These are phyloP conservation scores for Lactarius akahatsu DNA, from an alignment of 768 basidiomycete genomes.

Conservation along the genomic window DNA sequence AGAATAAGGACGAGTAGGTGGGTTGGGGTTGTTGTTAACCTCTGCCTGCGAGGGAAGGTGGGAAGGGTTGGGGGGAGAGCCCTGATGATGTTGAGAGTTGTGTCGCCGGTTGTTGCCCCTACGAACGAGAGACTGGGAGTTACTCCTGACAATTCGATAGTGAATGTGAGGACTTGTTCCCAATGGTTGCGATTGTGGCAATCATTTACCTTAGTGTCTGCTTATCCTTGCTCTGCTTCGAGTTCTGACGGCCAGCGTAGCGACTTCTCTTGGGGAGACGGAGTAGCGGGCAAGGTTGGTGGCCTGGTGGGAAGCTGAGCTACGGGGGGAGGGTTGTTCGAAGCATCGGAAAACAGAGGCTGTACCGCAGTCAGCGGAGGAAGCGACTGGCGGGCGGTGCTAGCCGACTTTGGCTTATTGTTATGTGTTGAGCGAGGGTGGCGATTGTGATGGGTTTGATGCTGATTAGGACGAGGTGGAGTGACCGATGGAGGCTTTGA, in stretches of 20 bases:
- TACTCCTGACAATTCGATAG: conserved; percentile 39
- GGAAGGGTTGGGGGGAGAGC: conserved; percentile 54
- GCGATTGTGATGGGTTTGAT: conserved; percentile 27
- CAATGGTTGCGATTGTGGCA: background rate
- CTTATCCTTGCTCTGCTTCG: conserved; percentile 47
- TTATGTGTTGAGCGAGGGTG: conserved; percentile 38
- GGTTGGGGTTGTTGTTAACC: conserved; percentile 38
- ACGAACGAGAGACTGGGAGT: conserved; percentile 45
- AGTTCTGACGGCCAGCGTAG: conserved; percentile 38
- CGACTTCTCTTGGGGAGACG: conserved; percentile 33
- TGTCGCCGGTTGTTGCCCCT: conserved; percentile 45
- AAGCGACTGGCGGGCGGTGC: conserved; percentile 9
- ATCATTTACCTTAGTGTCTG: conserved; percentile 41
- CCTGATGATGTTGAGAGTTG: conserved; percentile 51
- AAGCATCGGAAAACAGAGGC: conserved; percentile 35
- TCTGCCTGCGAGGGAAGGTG: conserved; percentile 65
- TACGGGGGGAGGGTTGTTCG: conserved; percentile 37
- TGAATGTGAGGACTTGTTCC: background rate
- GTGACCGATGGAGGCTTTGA: conserved; percentile 51
- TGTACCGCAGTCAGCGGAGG: conserved; percentile 31
- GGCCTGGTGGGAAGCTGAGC: conserved; percentile 11
- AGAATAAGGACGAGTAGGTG: conserved; percentile 32
- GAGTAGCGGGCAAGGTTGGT: conserved; percentile 18
- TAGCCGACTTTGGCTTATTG: conserved; percentile 39
- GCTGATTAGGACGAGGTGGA: conserved; percentile 39